Evolutionary conservation across 2,329 filamentous ascomycete species (phyloP).

Genomic region (Fusarium ambrosium): DNA sequence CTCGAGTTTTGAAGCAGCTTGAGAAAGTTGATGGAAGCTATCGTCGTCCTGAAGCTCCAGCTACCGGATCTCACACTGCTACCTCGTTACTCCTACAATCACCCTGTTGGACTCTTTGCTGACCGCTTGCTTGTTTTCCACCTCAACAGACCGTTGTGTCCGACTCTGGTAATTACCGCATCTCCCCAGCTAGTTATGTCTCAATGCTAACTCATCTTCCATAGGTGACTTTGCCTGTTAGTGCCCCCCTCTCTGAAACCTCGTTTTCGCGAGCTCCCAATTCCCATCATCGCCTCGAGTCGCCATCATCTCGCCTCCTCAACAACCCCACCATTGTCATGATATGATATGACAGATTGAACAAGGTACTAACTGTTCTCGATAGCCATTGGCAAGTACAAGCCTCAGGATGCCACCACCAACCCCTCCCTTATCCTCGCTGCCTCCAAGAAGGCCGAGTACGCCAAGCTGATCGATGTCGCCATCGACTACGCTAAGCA

Average conservation of each 20-base stretch:
- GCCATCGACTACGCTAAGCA: slow-evolving; percentile 90
- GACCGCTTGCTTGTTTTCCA: slow-evolving; percentile 37
- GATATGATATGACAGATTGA: slow-evolving; percentile 28
- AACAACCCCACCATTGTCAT: slow-evolving; percentile 20
- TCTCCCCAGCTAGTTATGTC: slow-evolving; percentile 13
- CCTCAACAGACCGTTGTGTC: slow-evolving; percentile 85
- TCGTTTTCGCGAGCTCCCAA: slow-evolving; percentile 16
- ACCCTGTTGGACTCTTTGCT: slow-evolving; percentile 33
- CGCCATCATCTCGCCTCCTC: slow-evolving; percentile 3
- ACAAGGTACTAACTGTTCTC: slow-evolving; percentile 42
- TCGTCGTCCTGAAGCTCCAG: background rate
- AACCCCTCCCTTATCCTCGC: slow-evolving; percentile 99
- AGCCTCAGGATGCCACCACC: slow-evolving; percentile 99
- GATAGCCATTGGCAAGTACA: slow-evolving; percentile 97
- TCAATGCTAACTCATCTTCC: slow-evolving; percentile 50
- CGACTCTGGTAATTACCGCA: slow-evolving; percentile 83
- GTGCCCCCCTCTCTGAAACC: slow-evolving; percentile 53
- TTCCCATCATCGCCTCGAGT: slow-evolving; percentile 6
- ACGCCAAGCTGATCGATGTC: slow-evolving; percentile 89
- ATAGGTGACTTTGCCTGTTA: slow-evolving; percentile 83
- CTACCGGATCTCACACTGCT: slow-evolving; percentile 2
- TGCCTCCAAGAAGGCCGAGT: slow-evolving; percentile 97
- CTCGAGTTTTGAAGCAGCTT: slow-evolving; percentile 13
- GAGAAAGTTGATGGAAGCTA: slow-evolving; percentile 8
- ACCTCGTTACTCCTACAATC: background rate